phyloP scores from a whole-genome alignment of 2,329 filamentous ascomycete species.

The Xylariaceae sp. region DNA sequence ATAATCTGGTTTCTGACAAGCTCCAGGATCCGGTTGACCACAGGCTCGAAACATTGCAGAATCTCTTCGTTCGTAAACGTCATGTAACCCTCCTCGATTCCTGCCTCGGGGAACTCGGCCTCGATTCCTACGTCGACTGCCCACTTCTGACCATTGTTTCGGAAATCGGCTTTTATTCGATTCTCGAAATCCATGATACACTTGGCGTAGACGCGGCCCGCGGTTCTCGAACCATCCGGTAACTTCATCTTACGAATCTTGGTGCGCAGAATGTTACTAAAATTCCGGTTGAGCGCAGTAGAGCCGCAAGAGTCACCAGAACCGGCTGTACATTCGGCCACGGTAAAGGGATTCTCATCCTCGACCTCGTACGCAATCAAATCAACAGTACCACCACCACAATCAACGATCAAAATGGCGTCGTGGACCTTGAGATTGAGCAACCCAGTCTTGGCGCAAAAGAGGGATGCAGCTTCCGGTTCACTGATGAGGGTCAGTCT shows the following conservation, averaged over 20 bases:
- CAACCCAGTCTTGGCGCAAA: constrained; percentile 94
- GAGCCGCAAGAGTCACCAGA: constrained; percentile 97
- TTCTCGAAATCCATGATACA: constrained; percentile 99
- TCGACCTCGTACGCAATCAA: constrained; percentile 98
- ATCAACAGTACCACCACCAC: constrained; percentile 96
- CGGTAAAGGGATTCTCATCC: constrained; percentile 93
- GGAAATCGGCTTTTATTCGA: constrained; percentile 98
- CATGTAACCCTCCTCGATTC: constrained; percentile 99
- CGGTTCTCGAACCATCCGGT: constrained; percentile 91
- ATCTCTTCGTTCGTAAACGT: constrained; percentile 99
- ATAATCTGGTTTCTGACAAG: constrained; percentile 98
- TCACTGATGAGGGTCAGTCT: constrained; percentile 90
- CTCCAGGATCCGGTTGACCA: constrained; percentile 94
- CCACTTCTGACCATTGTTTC: constrained; percentile 99
- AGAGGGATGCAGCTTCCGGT: constrained; percentile 93
- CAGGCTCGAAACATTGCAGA: constrained; percentile 95
- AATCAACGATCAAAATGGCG: constrained; percentile 96
- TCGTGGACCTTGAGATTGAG: constrained; percentile 97
- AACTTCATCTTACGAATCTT: constrained; percentile 99
- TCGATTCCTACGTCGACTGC: constrained; percentile 98
- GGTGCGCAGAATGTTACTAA: constrained; percentile 93
- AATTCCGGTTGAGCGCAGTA: constrained; percentile 96
- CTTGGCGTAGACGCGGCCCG: constrained; percentile 97
- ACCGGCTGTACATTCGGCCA: constrained; percentile 93
- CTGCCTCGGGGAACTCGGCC: constrained; percentile 93